phyloP scores from a whole-genome alignment of 495 filamentous ascomycete species.

The Penicillium canescens region DNA sequence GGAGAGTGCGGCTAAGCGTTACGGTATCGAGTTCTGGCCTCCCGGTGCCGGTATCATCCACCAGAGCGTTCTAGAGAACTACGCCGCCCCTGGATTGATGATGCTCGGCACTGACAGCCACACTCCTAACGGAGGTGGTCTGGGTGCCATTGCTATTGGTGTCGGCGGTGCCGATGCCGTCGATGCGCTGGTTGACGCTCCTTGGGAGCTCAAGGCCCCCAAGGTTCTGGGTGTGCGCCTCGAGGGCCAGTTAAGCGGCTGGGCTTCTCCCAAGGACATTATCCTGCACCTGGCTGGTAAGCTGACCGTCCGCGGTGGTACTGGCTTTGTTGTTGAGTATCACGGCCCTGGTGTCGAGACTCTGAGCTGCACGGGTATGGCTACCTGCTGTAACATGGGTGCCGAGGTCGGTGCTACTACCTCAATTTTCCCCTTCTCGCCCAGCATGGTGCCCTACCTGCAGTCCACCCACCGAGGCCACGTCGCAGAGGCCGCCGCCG shows the following conservation, averaged over 20 bases:
- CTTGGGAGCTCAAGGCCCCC: slow-evolving; percentile 96
- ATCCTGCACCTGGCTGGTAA: slow-evolving; percentile 87
- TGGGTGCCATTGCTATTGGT: slow-evolving; percentile 94
- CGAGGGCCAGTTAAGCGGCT: slow-evolving; percentile 80
- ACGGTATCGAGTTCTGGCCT: slow-evolving; percentile 98
- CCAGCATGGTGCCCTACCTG: slow-evolving; percentile 73
- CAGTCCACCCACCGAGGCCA: slow-evolving; percentile 76
- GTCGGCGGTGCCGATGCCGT: slow-evolving; percentile 97
- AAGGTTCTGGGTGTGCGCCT: slow-evolving; percentile 84
- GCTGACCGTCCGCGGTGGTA: slow-evolving; percentile 91
- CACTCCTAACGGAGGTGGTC: slow-evolving; percentile 91
- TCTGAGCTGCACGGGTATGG: slow-evolving; percentile 89
- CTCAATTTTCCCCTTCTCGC: slow-evolving; percentile 85
- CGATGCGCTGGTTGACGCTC: slow-evolving; percentile 92
- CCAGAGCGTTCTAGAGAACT: slow-evolving; percentile 97
- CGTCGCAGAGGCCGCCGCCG: slow-evolving; percentile 57
- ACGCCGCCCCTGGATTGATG: slow-evolving; percentile 95
- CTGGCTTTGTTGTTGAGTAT: slow-evolving; percentile 94
- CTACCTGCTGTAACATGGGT: slow-evolving; percentile 90
- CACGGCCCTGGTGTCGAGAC: slow-evolving; percentile 84
- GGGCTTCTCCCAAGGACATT: slow-evolving; percentile 93
- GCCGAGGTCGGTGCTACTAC: slow-evolving; percentile 96
- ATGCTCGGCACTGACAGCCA: slow-evolving; percentile 99
- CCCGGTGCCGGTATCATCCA: slow-evolving; percentile 99
- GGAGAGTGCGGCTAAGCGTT: slow-evolving; percentile 91